Evolutionary conservation across 441 rosid species (phyloP).

Genomic region (Populus tomentosa): DNA sequence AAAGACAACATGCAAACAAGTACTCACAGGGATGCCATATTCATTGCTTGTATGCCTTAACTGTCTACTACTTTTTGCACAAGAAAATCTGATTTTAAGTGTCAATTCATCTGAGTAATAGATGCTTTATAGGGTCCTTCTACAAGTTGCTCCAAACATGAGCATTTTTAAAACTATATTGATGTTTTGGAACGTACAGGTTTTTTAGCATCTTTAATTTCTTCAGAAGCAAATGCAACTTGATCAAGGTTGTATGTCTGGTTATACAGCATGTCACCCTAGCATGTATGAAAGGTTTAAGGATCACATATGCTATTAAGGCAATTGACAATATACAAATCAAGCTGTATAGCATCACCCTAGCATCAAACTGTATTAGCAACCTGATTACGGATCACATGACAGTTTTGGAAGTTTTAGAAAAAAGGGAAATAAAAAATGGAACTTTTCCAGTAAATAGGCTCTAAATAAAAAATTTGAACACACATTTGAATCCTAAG

Average conservation of each 20-base stretch:
- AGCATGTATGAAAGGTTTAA: constrained; percentile 45
- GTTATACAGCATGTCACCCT: constrained; percentile 94
- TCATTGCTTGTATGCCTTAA: not conserved
- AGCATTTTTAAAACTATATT: not conserved
- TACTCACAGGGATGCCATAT: not conserved
- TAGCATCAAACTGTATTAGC: not conserved
- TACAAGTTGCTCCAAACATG: not conserved
- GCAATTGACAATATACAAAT: not conserved
- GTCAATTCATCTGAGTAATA: not conserved
- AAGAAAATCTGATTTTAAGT: too few species aligned
- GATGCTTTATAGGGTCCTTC: not conserved
- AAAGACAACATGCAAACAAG: not conserved
- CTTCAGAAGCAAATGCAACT: constrained; percentile 93
- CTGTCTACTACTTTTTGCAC: not conserved
- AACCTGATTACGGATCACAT: too few species aligned
- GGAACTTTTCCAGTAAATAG: too few species aligned
- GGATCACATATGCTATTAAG: not conserved
- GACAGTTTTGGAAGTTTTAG: too few species aligned
- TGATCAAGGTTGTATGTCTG: constrained; percentile 97
- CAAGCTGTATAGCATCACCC: not conserved
- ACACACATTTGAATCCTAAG: too few species aligned
- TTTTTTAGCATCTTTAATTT: constrained; percentile 96
- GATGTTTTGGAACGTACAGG: constrained; percentile 46
- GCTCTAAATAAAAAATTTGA: too few species aligned
- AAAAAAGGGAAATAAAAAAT: too few species aligned